These are phyloP conservation scores for Tetrahymena borealis DNA, from an alignment of 73 alveolate genomes.

Conservation along the genomic window DNA sequence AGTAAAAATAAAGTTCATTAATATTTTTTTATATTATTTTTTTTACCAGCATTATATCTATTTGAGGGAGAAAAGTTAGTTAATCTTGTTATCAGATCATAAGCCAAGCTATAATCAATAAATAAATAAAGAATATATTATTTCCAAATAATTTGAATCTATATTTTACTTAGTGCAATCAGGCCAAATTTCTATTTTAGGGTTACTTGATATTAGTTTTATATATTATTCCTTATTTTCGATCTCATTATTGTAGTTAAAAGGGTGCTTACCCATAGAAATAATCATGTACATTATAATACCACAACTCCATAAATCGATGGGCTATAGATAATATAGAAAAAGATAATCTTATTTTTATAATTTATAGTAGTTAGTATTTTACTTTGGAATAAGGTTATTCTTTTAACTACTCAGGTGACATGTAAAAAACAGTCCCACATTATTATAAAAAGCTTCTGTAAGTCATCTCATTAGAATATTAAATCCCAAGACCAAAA, in stretches of 20 bases:
- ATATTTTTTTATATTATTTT: not conserved
- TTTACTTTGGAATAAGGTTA: constrained; percentile 8
- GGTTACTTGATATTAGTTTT: not conserved
- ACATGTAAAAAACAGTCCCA: constrained; percentile 39
- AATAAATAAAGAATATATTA: not conserved
- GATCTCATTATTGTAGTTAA: not conserved
- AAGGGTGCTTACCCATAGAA: constrained; percentile 34
- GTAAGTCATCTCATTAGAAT: constrained; percentile 8
- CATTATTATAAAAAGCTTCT: constrained; percentile 19
- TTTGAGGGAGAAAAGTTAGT: not conserved
- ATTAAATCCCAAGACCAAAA: constrained; percentile 32
- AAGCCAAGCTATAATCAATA: not conserved
- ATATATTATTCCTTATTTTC: not conserved
- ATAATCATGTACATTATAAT: constrained; percentile 21
- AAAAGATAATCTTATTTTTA: not conserved
- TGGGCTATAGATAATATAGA: not conserved
- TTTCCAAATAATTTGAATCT: too few relatives aligned
- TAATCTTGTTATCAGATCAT: constrained; percentile 27
- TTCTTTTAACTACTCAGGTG: constrained; percentile 41
- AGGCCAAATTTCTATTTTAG: not conserved
- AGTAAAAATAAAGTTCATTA: not conserved
- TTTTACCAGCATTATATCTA: constrained; percentile 11
- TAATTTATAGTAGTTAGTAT: not conserved
- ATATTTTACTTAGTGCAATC: not conserved
- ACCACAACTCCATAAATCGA: constrained; percentile 45